A percentile compares a stretch with the other conserved stretches of the same genome.
Conservation (phyloP, 2,329 filamentous ascomycete species). For the Aspergillus sp. region DNA sequence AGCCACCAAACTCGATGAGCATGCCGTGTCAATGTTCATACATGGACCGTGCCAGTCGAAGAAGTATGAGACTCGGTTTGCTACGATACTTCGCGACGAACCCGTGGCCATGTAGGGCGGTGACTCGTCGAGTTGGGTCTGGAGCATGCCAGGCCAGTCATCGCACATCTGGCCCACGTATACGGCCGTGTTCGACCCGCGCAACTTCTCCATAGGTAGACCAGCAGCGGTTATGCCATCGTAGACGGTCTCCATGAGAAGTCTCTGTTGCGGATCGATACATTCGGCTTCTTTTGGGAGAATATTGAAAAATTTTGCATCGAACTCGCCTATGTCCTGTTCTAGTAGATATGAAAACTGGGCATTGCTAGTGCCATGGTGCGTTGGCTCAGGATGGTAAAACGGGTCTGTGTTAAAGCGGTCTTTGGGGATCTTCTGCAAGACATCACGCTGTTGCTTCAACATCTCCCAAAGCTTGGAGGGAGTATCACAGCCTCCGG, state of each 20-base stretch:
- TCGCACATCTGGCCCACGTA: constrained; percentile 13
- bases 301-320: constrained; percentile 14
- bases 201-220: not conserved
- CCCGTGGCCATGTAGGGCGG: constrained; percentile 21
- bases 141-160: constrained; percentile 10
- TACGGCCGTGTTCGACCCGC: not conserved
- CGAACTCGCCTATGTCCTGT: constrained; percentile 6
- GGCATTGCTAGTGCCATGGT: constrained; percentile 6
- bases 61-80: constrained; percentile 37
- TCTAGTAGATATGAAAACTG: constrained; percentile 2
- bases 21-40: constrained; percentile 48
- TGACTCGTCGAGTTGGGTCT: not conserved
- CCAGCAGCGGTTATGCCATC: constrained; percentile 12
- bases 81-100: constrained; percentile 33
- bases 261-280: constrained; percentile 17
- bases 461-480: constrained; percentile 17
- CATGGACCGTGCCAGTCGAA: constrained; percentile 29
- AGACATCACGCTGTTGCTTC: not conserved
- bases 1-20: constrained; percentile 40
- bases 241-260: constrained; percentile 16
- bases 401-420: constrained; percentile 1
- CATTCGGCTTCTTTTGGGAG: constrained; percentile 10
- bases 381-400: constrained; percentile 7
- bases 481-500: constrained; percentile 6
- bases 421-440: not conserved